Evolutionary conservation across 2,329 filamentous ascomycete species (phyloP).

Genomic region (Zymoseptoria ardabiliae): DNA sequence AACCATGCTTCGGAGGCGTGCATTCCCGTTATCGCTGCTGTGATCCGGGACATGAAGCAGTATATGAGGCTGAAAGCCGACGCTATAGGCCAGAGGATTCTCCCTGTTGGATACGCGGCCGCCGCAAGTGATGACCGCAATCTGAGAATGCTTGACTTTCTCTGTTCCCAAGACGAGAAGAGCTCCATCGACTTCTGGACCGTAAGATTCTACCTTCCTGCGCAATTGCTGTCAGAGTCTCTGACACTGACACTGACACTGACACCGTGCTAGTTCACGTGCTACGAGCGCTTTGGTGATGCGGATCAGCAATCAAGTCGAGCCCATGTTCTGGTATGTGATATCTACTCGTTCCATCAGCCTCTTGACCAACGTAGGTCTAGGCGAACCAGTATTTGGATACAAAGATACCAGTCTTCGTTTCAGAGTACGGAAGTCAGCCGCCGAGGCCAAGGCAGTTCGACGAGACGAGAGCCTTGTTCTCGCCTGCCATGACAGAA

Average conservation of each 20-base stretch:
- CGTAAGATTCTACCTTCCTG: neutral
- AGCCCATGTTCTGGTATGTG: no score
- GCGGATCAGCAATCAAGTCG: neutral
- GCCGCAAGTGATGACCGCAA: neutral
- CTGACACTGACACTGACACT: neutral
- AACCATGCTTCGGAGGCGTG: neutral
- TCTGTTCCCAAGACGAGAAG: conserved; percentile 1
- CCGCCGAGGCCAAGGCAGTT: conserved; percentile 2
- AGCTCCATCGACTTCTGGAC: conserved; percentile 6
- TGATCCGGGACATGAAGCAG: conserved; percentile 13
- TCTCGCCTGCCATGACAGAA: conserved; percentile 5
- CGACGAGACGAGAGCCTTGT: conserved; percentile 6
- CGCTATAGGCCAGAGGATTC: conserved; percentile 5
- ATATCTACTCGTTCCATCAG: neutral
- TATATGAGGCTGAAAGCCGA: conserved; percentile 7
- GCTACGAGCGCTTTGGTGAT: neutral
- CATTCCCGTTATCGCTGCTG: conserved; percentile 11
- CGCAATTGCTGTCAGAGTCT: neutral
- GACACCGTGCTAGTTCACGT: neutral
- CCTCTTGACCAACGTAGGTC: neutral
- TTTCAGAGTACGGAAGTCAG: conserved; percentile 9
- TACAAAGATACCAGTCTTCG: conserved; percentile 4
- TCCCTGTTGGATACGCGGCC: conserved; percentile 11
- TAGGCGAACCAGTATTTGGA: conserved; percentile 1
- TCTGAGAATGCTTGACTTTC: conserved; percentile 7